phyloP scores from a whole-genome alignment of 805 yeast genomes.

The Starmerella potacharoeniae region DNA sequence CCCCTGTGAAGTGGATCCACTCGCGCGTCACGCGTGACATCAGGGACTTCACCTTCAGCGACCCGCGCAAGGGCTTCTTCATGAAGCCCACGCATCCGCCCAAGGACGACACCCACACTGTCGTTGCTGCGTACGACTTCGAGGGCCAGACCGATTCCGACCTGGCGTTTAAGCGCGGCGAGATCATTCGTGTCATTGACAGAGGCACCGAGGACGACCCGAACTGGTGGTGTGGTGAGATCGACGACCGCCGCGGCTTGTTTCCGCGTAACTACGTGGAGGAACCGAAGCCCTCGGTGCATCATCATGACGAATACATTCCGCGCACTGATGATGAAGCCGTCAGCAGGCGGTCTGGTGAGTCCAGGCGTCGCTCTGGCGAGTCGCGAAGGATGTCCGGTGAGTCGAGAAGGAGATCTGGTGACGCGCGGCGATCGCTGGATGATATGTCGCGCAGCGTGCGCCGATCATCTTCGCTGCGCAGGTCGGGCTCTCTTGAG shows the following conservation, averaged over 20 bases:
- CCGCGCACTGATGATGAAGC: neutral
- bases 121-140: slow-evolving; percentile 30
- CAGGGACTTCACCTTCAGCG: slow-evolving; percentile 10
- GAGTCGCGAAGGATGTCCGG: neutral
- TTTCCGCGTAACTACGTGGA: slow-evolving; percentile 40
- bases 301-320: slow-evolving; percentile 11
- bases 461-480: neutral
- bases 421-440: neutral
- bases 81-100: slow-evolving; percentile 13
- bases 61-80: slow-evolving; percentile 17
- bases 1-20: slow-evolving; percentile 13
- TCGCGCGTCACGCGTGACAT: slow-evolving; percentile 9
- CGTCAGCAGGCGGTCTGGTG: neutral
- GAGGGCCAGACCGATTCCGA: slow-evolving; percentile 31
- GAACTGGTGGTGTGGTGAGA: slow-evolving; percentile 44
- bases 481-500: neutral
- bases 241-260: slow-evolving; percentile 34
- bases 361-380: neutral
- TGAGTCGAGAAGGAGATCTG: neutral
- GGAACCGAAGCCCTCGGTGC: neutral
- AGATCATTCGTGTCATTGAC: slow-evolving; percentile 28
- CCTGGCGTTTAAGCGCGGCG: slow-evolving; percentile 31
- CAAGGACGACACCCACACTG: slow-evolving; percentile 17
- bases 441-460: neutral
- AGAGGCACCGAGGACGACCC: slow-evolving; percentile 29